Conservation (phyloP, 2,329 filamentous ascomycete species). For the Colletotrichum liaoningense region DNA sequence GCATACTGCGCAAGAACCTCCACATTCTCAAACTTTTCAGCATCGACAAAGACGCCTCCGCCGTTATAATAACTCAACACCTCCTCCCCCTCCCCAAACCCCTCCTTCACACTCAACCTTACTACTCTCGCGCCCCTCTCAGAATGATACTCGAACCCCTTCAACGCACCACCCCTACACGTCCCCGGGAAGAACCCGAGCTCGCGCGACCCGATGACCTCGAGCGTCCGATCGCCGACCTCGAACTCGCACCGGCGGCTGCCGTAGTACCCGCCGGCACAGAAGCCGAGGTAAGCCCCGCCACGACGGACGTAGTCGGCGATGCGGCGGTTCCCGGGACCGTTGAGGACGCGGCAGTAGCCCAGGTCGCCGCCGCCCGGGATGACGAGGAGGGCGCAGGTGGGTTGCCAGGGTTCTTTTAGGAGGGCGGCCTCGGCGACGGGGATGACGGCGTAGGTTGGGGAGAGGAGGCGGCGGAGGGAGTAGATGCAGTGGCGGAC, state of each 20-base stretch:
- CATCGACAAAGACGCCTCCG: constrained; percentile 91
- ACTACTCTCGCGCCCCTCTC: constrained; percentile 85
- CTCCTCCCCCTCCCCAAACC: constrained; percentile 67
- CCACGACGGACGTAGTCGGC: constrained; percentile 86
- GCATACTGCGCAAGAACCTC: constrained; percentile 86
- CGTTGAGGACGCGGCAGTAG: constrained; percentile 90
- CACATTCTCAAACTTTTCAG: constrained; percentile 73
- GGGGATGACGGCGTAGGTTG: constrained; percentile 92
- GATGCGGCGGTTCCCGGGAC: constrained; percentile 87
- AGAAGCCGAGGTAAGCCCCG: constrained; percentile 89
- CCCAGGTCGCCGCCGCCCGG: constrained; percentile 94
- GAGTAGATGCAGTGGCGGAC: constrained; percentile 91
- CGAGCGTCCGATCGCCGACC: constrained; percentile 77
- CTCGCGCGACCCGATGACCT: constrained; percentile 88
- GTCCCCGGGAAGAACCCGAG: constrained; percentile 88
- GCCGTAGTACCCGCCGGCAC: constrained; percentile 95
- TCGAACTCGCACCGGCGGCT: constrained; percentile 89
- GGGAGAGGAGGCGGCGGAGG: constrained; percentile 85
- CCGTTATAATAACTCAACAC: constrained; percentile 93
- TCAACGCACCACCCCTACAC: constrained; percentile 88
- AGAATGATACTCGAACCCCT: constrained; percentile 90
- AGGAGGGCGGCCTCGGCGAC: constrained; percentile 82
- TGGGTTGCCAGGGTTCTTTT: constrained; percentile 90
- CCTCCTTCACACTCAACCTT: constrained; percentile 68
- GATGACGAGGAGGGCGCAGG: constrained; percentile 90